Percentiles rank a stretch among this genome's conserved stretches.
Evolutionary conservation across 768 basidiomycete species (phyloP).

Genomic region (Gymnopilus junonius): DNA sequence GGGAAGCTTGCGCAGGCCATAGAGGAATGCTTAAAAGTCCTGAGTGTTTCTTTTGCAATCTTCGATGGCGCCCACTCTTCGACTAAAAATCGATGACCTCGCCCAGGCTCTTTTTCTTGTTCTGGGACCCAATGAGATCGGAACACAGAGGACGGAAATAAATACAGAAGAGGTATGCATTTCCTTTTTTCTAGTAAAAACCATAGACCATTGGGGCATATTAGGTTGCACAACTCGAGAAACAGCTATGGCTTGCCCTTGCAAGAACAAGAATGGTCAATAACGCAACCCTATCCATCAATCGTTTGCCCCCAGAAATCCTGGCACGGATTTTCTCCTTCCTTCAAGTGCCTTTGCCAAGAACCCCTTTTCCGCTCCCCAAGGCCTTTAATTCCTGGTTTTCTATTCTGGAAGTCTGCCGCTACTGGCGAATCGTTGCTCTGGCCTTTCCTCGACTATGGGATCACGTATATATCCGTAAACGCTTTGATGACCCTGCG

Average conservation of each 20-base stretch:
- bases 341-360: background rate
- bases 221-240: background rate
- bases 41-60: no score
- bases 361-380: background rate
- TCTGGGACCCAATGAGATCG: background rate
- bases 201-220: background rate
- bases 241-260: background rate
- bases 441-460: background rate
- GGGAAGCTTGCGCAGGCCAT: background rate
- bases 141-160: background rate
- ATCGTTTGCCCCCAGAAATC: background rate
- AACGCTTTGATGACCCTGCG: background rate
- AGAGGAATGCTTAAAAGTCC: background rate
- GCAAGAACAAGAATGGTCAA: background rate
- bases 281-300: background rate
- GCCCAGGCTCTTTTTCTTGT: background rate
- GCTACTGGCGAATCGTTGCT: background rate
- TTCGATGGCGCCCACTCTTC: background rate
- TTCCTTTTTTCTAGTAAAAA: background rate
- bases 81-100: background rate
- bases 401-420: background rate
- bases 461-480: background rate
- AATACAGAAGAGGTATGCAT: background rate
- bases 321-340: background rate
- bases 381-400: background rate